Percentiles rank a stretch among this genome's conserved stretches.
Conservation (phyloP, 805 yeast species). For the Zygosaccharomyces bisporus region DNA sequence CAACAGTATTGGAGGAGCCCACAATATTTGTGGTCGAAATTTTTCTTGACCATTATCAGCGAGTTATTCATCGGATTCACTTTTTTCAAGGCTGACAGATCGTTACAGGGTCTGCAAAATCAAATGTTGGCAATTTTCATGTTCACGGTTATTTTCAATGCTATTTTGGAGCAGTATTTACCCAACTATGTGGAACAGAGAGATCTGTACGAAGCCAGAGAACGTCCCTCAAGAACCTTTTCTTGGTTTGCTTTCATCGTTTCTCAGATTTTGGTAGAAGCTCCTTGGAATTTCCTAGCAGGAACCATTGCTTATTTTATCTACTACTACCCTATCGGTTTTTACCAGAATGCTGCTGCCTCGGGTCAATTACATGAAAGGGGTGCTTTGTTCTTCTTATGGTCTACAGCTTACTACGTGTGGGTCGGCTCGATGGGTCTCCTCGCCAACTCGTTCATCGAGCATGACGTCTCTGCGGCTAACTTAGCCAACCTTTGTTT, state of each 20-base stretch:
- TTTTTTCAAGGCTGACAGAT: constrained; percentile 60
- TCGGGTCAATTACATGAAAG: constrained; percentile 47
- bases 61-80: constrained; percentile 69
- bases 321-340: constrained; percentile 71
- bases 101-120: constrained; percentile 71
- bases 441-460: constrained; percentile 54
- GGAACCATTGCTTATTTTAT: constrained; percentile 62
- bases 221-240: constrained; percentile 67
- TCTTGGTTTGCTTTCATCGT: constrained; percentile 60
- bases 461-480: constrained; percentile 60
- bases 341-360: constrained; percentile 55
- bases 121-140: constrained; percentile 76
- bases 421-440: constrained; percentile 59
- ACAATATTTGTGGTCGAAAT: constrained; percentile 56
- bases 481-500: constrained; percentile 53
- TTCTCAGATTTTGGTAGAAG: constrained; percentile 60
- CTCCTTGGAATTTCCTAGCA: constrained; percentile 57
- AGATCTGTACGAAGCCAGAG: constrained; percentile 66
- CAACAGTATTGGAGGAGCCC: constrained; percentile 70
- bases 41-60: constrained; percentile 48
- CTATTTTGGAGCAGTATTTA: constrained; percentile 57
- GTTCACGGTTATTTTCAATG: constrained; percentile 54
- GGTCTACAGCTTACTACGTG: constrained; percentile 45
- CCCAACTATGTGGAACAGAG: constrained; percentile 61
- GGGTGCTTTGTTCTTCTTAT: constrained; percentile 55